These are phyloP conservation scores for Tetrahymena thermophila DNA, from an alignment of 73 alveolate genomes.

Conservation along the genomic window DNA sequence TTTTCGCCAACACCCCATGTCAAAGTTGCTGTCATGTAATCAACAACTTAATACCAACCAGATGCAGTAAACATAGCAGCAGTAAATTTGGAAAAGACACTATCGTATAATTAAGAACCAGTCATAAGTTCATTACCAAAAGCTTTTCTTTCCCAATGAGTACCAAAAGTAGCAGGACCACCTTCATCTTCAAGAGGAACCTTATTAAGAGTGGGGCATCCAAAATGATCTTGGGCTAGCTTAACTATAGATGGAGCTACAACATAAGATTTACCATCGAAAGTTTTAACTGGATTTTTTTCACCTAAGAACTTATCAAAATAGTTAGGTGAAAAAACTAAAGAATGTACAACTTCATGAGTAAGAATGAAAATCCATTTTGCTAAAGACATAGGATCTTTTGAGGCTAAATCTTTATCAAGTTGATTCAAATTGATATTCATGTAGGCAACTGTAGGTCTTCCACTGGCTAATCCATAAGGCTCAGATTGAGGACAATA, in stretches of 20 bases:
- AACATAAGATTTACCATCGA: neutral
- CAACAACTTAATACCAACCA: neutral
- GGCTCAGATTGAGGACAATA: neutral
- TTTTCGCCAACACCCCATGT: neutral
- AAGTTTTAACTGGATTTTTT: neutral
- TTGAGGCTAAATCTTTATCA: neutral
- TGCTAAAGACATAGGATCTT: neutral
- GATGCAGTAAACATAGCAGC: neutral
- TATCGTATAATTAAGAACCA: constrained; percentile 12
- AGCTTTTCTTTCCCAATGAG: constrained; percentile 29
- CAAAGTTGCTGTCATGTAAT: neutral
- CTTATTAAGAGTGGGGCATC: neutral
- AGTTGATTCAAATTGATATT: neutral
- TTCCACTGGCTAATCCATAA: neutral
- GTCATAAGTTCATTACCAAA: constrained; percentile 33
- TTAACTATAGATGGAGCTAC: neutral
- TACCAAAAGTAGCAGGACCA: constrained; percentile 5
- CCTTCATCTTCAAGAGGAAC: constrained; percentile 44
- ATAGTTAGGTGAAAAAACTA: neutral
- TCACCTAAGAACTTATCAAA: neutral
- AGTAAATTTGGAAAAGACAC: constrained; percentile 7
- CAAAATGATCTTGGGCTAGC: neutral
- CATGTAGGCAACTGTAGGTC: neutral
- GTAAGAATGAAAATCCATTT: neutral
- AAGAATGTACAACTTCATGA: neutral